These are phyloP conservation scores for Hanseniaspora singularis DNA, from an alignment of 805 yeast species.

Conservation along the genomic window DNA sequence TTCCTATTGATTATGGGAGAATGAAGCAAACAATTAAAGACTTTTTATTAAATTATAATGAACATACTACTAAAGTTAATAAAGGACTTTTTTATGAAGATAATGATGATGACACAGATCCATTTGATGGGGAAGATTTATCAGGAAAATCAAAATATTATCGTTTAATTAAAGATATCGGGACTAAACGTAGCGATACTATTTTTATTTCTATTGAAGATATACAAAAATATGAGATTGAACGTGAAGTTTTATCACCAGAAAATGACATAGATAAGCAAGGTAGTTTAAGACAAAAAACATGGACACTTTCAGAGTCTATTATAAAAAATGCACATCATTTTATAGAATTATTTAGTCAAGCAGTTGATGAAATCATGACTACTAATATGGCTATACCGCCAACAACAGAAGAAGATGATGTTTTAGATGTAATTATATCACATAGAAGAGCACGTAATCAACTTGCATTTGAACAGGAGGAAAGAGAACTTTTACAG, in stretches of 20 bases:
- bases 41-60: slow-evolving; percentile 57
- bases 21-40: slow-evolving; percentile 47
- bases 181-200: slow-evolving; percentile 68
- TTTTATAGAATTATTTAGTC: slow-evolving; percentile 58
- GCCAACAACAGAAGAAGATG: slow-evolving; percentile 76
- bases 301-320: slow-evolving; percentile 36
- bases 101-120: slow-evolving; percentile 26
- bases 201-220: slow-evolving; percentile 75
- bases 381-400: slow-evolving; percentile 33
- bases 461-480: slow-evolving; percentile 19
- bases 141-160: slow-evolving; percentile 47
- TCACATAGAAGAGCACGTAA: slow-evolving; percentile 83
- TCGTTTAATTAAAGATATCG: slow-evolving; percentile 59
- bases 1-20: slow-evolving; percentile 62
- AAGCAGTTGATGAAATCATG: slow-evolving; percentile 65
- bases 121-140: slow-evolving; percentile 33
- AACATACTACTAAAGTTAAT: slow-evolving; percentile 15
- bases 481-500: slow-evolving; percentile 22
- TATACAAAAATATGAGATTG: slow-evolving; percentile 53
- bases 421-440: slow-evolving; percentile 82
- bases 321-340: slow-evolving; percentile 66
- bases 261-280: slow-evolving; percentile 22
- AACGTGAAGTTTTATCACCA: slow-evolving; percentile 28
- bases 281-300: not conserved
- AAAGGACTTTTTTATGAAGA: slow-evolving; percentile 17